Base-by-base conservation (phyloP, 192 early-diverging fungal species). In the Coemansia reversa region DNA sequence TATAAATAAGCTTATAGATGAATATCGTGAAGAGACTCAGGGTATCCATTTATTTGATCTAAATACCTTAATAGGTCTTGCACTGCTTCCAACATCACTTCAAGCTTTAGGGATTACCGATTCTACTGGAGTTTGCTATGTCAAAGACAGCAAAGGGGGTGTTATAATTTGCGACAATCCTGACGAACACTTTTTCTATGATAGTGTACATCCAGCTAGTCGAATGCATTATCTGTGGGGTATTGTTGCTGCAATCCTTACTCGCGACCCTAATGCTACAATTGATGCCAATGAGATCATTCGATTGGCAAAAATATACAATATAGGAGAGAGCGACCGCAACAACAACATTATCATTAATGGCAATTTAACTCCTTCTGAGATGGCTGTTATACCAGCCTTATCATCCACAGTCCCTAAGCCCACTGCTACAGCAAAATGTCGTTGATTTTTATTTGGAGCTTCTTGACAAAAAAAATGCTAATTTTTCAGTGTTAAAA, bases 191-290 rank as follows among this genome's bases (percentile, higher is more conserved):
- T 63, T 73, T 23, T 81, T 81, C 63, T 72, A 72, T 28, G 79
- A 81, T 48, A 32, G 45, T 32, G 49, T 76, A 16, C 79, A 81
- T 25, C 79, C 79, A 0, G 69, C 79, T 18, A 63, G 74, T 52
- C 79, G 79, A 19, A 65, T 81, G 66, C 79, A 81, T 55, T 81
- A 81, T 30, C 55, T 75, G 19, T 75, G 74, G 72, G 79, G 79
- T 7, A 22, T 60, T 39, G 66, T 49, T 48, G 79, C 79, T 28
- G 69, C 79, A 5, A 39, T 66, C 7, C 68, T 74, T 24, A 74
- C 72, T 22, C 68, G 62, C 45, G 32, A 74, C 47, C 72, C 72
- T 4, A 61, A 55, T 9, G 51, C 72, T 16, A 53, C 35, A 16
- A 59, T 80, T 29, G 68, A 71, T 20, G 27, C 56, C 6, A 58